phyloP scores from a whole-genome alignment of 805 yeast species.

The Grigorovia transvaalensis region DNA sequence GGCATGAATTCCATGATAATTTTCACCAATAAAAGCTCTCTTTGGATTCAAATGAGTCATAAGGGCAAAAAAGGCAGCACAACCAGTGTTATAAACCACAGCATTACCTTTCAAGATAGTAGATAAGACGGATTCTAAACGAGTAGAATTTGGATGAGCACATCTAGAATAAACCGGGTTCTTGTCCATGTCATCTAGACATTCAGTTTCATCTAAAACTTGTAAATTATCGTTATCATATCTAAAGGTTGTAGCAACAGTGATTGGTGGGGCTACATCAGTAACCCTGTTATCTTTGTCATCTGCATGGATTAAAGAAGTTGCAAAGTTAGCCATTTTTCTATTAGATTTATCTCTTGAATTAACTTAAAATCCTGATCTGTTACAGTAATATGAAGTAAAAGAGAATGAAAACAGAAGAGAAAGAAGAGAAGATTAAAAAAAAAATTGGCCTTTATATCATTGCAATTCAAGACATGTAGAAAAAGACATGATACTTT shows the following conservation, averaged over 20 bases:
- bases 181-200: no score
- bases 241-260: constrained; percentile 65
- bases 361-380: no score
- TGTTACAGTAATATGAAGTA: no score
- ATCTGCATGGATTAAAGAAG: constrained; percentile 60
- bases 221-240: constrained; percentile 49
- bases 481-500: not conserved
- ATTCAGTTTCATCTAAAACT: constrained; percentile 29
- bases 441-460: no score
- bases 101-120: constrained; percentile 51
- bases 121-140: constrained; percentile 55
- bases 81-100: constrained; percentile 64
- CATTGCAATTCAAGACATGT: no score
- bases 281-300: constrained; percentile 42
- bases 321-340: constrained; percentile 31
- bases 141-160: constrained; percentile 58
- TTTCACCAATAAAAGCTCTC: constrained; percentile 58
- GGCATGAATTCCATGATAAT: constrained; percentile 78
- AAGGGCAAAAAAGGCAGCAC: constrained; percentile 69
- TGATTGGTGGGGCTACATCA: constrained; percentile 69
- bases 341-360: no score
- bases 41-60: constrained; percentile 63
- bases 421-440: no score
- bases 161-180: constrained; percentile 64
- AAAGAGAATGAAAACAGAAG: no score